Conservation (phyloP, 1,284 basidiomycete genomes). For the Uromyces viciae-fabae region DNA sequence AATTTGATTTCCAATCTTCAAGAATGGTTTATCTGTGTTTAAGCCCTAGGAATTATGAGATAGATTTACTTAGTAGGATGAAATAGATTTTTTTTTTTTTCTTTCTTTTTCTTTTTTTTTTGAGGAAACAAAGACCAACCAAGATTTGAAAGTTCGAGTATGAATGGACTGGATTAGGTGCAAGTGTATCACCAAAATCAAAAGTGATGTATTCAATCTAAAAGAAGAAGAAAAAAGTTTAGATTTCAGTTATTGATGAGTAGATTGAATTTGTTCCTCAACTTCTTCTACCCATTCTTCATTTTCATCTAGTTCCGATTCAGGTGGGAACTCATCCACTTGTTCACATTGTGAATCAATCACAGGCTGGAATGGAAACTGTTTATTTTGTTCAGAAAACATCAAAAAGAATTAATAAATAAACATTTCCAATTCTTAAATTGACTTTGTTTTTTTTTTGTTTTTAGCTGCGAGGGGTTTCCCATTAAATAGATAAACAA, state of each 20-base stretch:
- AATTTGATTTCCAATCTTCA: conserved; percentile 39
- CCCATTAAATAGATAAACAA: too few species aligned
- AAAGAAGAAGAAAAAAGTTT: not conserved
- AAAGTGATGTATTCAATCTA: conserved; percentile 40
- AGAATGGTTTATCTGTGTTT: conserved; percentile 18
- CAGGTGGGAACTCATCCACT: conserved; percentile 18
- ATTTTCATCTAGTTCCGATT: not conserved
- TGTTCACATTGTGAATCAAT: conserved; percentile 21
- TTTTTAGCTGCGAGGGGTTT: too few species aligned
- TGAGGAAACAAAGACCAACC: conserved; percentile 7
- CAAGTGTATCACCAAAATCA: conserved; percentile 34
- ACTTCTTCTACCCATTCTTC: conserved; percentile 43
- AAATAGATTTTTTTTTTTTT: not conserved
- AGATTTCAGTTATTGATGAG: not conserved
- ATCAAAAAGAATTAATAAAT: too few species aligned
- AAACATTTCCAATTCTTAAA: too few species aligned
- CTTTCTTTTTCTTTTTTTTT: conserved; percentile 8
- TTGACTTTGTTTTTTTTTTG: too few species aligned
- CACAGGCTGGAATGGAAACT: conserved; percentile 13
- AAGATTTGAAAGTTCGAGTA: conserved; percentile 37
- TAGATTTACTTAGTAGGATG: not conserved
- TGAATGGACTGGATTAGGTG: conserved; percentile 8
- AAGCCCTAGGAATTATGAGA: conserved; percentile 19
- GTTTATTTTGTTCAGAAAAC: too few species aligned
- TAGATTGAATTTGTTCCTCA: not conserved